Evolutionary conservation across 345 rosid genomes (phyloP).

Genomic region (Reutealis trisperma): DNA sequence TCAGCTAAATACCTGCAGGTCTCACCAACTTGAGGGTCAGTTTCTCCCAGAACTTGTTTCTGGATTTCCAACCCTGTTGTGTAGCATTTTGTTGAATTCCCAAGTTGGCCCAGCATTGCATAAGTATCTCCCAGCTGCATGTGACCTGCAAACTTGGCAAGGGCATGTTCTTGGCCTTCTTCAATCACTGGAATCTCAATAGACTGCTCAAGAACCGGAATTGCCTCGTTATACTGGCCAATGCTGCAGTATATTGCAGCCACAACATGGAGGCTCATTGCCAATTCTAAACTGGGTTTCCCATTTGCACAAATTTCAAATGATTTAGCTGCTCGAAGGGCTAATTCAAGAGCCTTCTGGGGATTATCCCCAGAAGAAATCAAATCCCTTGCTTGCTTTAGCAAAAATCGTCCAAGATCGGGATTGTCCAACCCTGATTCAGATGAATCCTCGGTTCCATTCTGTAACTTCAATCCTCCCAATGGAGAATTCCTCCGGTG

Average conservation of each 20-base stretch:
- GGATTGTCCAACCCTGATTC: constrained; percentile 50
- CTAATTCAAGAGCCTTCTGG: constrained; percentile 68
- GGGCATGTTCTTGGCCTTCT: constrained; percentile 74
- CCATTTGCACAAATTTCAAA: constrained; percentile 63
- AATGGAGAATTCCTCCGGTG: constrained; percentile 38
- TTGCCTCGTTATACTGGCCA: constrained; percentile 63
- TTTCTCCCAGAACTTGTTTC: constrained; percentile 78
- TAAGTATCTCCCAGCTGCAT: constrained; percentile 97
- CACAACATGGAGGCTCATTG: constrained; percentile 77
- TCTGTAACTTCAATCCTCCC: constrained; percentile 33
- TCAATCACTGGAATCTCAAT: constrained; percentile 76
- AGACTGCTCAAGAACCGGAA: constrained; percentile 82
- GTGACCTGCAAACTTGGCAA: constrained; percentile 91
- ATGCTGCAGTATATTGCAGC: constrained; percentile 72
- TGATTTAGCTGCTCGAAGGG: constrained; percentile 55
- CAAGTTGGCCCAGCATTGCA: constrained; percentile 79
- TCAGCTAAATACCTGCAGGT: constrained; percentile 90
- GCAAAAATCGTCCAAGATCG: constrained; percentile 66
- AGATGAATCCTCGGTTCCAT: constrained; percentile 42
- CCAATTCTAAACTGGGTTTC: constrained; percentile 60
- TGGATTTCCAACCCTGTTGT: constrained; percentile 91
- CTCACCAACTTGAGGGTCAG: constrained; percentile 76
- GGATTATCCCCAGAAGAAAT: constrained; percentile 71
- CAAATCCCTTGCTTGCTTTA: constrained; percentile 74
- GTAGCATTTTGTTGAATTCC: constrained; percentile 71